These are phyloP conservation scores for Nyssa sinensis DNA, from an alignment of 148 eudicot genomes.

Conservation along the genomic window DNA sequence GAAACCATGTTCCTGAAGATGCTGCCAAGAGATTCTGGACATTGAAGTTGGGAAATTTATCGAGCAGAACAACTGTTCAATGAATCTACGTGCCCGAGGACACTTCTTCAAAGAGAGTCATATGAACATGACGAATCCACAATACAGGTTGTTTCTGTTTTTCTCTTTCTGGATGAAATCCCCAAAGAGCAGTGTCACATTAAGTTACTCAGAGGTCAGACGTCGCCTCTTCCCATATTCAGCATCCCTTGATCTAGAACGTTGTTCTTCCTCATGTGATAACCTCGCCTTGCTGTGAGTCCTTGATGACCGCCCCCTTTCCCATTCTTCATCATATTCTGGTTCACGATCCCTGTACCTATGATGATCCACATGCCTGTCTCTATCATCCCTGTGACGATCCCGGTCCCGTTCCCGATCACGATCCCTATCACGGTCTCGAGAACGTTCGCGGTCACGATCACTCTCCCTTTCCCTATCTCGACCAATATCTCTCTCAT, in stretches of 20 bases:
- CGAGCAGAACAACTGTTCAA: not conserved
- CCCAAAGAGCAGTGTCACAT: not conserved
- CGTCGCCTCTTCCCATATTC: slow-evolving; percentile 77
- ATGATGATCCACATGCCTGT: slow-evolving; percentile 67
- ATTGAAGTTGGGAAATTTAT: slow-evolving; percentile 4
- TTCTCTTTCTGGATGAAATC: not conserved
- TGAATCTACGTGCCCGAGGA: not conserved
- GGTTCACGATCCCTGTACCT: slow-evolving; percentile 69
- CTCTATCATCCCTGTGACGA: slow-evolving; percentile 64
- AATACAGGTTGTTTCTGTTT: not conserved
- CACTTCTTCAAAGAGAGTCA: slow-evolving; percentile 11
- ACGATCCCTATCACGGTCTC: slow-evolving; percentile 45
- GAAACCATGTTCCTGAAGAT: slow-evolving; percentile 15
- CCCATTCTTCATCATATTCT: slow-evolving; percentile 77
- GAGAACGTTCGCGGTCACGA: slow-evolving; percentile 46
- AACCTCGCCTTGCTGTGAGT: slow-evolving; percentile 55
- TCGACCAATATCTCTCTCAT: slow-evolving; percentile 55
- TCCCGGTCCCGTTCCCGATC: slow-evolving; percentile 56
- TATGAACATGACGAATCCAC: slow-evolving; percentile 13
- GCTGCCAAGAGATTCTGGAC: slow-evolving; percentile 8
- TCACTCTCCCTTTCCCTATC: slow-evolving; percentile 58
- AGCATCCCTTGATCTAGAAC: slow-evolving; percentile 71
- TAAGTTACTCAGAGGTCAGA: slow-evolving; percentile 44
- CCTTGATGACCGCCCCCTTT: slow-evolving; percentile 77
- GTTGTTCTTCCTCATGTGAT: slow-evolving; percentile 47